Conservation (phyloP, 345 rosid species). For the Dipteronia dyeriana region DNA sequence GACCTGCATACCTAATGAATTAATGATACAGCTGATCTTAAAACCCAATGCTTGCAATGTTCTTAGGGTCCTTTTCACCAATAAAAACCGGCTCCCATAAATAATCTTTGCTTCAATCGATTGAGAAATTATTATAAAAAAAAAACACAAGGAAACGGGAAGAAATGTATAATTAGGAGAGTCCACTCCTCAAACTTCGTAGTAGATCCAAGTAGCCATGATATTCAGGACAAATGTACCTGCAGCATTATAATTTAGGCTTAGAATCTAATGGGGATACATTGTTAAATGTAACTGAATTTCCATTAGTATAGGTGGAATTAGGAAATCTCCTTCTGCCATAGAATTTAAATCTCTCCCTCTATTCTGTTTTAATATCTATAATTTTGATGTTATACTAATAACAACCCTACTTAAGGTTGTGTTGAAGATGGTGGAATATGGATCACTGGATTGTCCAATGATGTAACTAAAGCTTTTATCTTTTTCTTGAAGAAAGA, state of each 20-base stretch:
- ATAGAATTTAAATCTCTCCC: background rate
- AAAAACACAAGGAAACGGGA: background rate
- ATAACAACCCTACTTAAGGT: background rate
- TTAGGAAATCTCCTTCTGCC: background rate
- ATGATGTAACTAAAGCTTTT: too few relatives aligned
- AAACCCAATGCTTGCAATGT: background rate
- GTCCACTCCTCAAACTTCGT: conserved; percentile 53
- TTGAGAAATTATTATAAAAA: background rate
- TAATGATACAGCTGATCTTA: background rate
- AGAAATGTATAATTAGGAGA: conserved; percentile 36
- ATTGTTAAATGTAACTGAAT: background rate
- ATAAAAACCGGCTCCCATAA: background rate
- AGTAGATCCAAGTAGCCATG: conserved; percentile 72
- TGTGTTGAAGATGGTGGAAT: background rate
- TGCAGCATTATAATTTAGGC: conserved; percentile 31
- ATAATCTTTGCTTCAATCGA: background rate
- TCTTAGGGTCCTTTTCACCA: background rate
- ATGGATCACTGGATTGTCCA: too few relatives aligned
- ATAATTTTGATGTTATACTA: background rate
- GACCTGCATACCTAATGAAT: too few relatives aligned
- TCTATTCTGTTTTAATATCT: background rate
- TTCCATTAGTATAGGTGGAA: background rate
- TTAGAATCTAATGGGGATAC: background rate
- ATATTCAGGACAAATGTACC: conserved; percentile 69
- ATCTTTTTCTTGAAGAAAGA: too few relatives aligned